phyloP scores from a whole-genome alignment of 768 basidiomycete genomes.

The Pilatotrama ljubarskyi region DNA sequence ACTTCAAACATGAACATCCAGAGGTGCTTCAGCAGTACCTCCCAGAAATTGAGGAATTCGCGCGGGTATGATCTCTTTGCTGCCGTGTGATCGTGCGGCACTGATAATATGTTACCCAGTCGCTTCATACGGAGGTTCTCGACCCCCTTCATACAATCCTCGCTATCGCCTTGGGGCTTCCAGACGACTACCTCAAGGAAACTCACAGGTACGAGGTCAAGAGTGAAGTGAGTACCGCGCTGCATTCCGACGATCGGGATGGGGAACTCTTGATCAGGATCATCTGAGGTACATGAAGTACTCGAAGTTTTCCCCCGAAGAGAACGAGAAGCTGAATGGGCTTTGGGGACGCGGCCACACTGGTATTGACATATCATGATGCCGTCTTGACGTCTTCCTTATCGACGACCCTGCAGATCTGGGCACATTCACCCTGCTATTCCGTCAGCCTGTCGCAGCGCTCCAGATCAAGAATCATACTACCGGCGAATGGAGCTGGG shows the following conservation, averaged over 20 bases:
- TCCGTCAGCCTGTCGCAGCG: slow-evolving; percentile 55
- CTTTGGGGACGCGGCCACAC: slow-evolving; percentile 47
- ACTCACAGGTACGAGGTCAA: slow-evolving; percentile 47
- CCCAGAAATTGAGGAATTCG: slow-evolving; percentile 47
- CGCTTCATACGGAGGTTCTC: slow-evolving; percentile 47
- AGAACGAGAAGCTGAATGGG: slow-evolving; percentile 38
- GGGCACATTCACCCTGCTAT: slow-evolving; percentile 51
- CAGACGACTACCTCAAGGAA: slow-evolving; percentile 48
- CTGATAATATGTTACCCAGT: slow-evolving; percentile 17
- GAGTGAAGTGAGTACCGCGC: slow-evolving; percentile 36
- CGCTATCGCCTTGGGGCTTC: slow-evolving; percentile 53
- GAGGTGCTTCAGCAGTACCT: slow-evolving; percentile 39
- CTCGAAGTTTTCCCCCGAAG: slow-evolving; percentile 41
- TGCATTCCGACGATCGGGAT: background rate
- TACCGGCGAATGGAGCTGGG: slow-evolving; percentile 55
- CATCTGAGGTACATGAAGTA: slow-evolving; percentile 59
- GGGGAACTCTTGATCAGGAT: slow-evolving; percentile 27
- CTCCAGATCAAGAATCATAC: slow-evolving; percentile 49
- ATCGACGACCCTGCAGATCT: slow-evolving; percentile 33
- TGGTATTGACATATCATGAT: no score
- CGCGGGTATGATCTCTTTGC: slow-evolving; percentile 28
- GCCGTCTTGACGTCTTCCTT: no score
- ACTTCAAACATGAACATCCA: slow-evolving; percentile 45
- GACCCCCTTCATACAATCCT: slow-evolving; percentile 48
- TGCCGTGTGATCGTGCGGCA: background rate